Evolutionary conservation across 208 protist genomes (phyloP), one percentile per base, ranked within the genome.

Genomic region (Crithidia bombi): DNA sequence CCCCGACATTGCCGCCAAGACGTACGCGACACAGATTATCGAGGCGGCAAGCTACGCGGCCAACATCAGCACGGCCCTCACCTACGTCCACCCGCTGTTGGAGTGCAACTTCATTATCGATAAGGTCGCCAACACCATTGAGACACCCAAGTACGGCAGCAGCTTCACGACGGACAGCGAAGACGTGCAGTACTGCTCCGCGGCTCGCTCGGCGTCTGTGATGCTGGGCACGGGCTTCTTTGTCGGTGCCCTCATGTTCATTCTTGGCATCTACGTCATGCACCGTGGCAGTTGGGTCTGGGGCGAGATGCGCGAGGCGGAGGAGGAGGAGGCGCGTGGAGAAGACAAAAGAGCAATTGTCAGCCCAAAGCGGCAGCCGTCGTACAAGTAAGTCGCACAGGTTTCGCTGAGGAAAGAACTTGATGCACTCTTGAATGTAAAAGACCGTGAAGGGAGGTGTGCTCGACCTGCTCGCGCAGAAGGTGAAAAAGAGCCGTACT

Each of bases 81-180:
- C 84, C 15, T 82, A 83, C 32, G 83, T 89, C 44, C 44, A 66
- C 46, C 86, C 87, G 5, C 51, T 95, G 51, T 51, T 95, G 47
- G 73, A 87, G 49, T 93, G 87, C 65, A 85, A 92, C 74, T 95
- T 90, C 75, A 75, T 95, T 39, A 73, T 93, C 21, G 90, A 93
- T 72, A 81, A 82, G 47, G 10, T 86, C 17, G 57, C 76, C 49
- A 81, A 65, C 43, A 81, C 73, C 25, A 49, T 92, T 14, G 75
- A 91, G 74, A 70, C 62, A 7, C 65, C 47, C 25, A 69, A 73
- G 17, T 81, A 73, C 38, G 64, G 38, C 35, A 26, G 4, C 30
- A 70, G 64, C 62, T 70, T 73, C 62, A 55, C 36, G 5, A 36
- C 25, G n/a, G 46, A 44, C 35, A 41, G 11, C 32, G 25, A 36